Conservation (phyloP, 2,329 filamentous ascomycete genomes). For the Podosphaera xanthii region DNA sequence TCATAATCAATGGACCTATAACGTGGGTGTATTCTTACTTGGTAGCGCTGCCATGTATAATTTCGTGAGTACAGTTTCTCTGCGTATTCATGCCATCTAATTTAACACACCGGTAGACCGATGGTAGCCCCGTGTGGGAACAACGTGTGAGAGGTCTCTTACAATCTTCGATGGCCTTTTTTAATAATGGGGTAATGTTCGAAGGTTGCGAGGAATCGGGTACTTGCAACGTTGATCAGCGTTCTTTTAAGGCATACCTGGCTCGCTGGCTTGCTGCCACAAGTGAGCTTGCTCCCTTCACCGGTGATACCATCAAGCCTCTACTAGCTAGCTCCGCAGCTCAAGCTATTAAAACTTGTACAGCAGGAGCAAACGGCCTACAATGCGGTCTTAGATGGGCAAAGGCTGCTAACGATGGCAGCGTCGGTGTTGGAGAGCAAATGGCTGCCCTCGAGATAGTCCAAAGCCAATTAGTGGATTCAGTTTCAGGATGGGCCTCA, state of each 20-base stretch:
- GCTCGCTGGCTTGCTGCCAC: slow-evolving; percentile 34
- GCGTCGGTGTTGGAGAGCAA: slow-evolving; percentile 26
- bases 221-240: slow-evolving; percentile 37
- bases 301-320: slow-evolving; percentile 25
- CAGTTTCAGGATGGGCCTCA: slow-evolving; percentile 22
- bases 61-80: slow-evolving; percentile 2
- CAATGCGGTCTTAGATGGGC: slow-evolving; percentile 39
- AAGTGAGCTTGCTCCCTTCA: slow-evolving; percentile 33
- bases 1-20: slow-evolving; percentile 46
- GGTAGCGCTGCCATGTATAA: slow-evolving; percentile 50
- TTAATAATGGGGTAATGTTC: slow-evolving; percentile 34
- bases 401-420: slow-evolving; percentile 30
- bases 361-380: slow-evolving; percentile 29
- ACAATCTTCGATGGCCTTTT: slow-evolving; percentile 29
- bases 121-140: slow-evolving; percentile 28
- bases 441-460: slow-evolving; percentile 34
- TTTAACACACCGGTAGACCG: slow-evolving; percentile 19
- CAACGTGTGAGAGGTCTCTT: slow-evolving; percentile 33
- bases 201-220: slow-evolving; percentile 42
- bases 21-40: slow-evolving; percentile 40
- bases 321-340: slow-evolving; percentile 30
- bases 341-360: slow-evolving; percentile 39
- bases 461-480: slow-evolving; percentile 29
- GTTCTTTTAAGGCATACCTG: slow-evolving; percentile 41
- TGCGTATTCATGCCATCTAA: background rate